Conservation (phyloP, 139 green algal species). For the Parachlorella kessleri region DNA sequence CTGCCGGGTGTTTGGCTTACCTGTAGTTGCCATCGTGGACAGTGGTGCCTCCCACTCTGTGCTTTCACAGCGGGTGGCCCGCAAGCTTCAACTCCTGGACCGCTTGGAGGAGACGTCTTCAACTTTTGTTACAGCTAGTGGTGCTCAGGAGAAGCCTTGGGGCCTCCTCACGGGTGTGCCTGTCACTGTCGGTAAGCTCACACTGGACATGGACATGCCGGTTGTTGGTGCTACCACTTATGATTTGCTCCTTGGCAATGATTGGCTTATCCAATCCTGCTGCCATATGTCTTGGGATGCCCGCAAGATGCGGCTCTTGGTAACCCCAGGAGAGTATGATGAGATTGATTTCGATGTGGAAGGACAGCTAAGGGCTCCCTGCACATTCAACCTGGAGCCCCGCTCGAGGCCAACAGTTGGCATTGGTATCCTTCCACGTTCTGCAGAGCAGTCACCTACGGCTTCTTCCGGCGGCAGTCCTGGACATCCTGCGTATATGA, state of each 20-base stretch:
- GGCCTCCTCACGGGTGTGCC: not conserved
- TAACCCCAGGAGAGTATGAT: not conserved
- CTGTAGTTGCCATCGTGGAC: not conserved
- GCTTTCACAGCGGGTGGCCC: not conserved
- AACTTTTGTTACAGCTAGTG: not conserved
- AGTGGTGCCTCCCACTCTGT: not conserved
- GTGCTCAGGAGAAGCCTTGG: not conserved
- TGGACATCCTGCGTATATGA: too few relatives aligned
- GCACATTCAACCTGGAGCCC: too few relatives aligned
- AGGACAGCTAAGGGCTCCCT: not conserved
- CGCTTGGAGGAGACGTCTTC: not conserved
- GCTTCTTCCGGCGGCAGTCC: too few relatives aligned
- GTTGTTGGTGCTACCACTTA: not conserved
- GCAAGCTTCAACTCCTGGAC: not conserved
- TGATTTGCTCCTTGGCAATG: not conserved
- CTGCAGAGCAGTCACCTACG: too few relatives aligned
- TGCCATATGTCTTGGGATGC: not conserved
- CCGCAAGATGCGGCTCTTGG: not conserved
- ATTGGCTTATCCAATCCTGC: not conserved
- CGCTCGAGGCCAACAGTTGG: too few relatives aligned
- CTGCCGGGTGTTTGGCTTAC: not conserved
- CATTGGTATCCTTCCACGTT: too few relatives aligned
- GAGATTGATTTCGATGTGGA: not conserved
- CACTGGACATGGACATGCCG: not conserved
- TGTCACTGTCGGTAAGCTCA: not conserved